Evolutionary conservation across 2,329 filamentous ascomycete genomes (phyloP), one percentile per base, ranked within the genome.

Genomic region (Diaporthe velutina): DNA sequence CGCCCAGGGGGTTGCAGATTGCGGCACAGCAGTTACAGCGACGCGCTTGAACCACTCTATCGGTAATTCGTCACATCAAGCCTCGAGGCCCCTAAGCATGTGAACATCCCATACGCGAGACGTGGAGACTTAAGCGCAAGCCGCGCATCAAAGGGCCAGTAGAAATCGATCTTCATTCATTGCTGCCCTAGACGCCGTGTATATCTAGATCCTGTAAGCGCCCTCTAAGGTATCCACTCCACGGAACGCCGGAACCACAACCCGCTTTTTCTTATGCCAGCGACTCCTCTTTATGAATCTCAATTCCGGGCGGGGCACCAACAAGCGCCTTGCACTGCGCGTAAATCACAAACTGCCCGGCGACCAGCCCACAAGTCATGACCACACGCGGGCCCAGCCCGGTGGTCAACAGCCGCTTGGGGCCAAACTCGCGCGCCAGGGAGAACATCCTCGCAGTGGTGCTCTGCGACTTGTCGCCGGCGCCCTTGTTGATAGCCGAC

Each of bases 401-500:
- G 0, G 86, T 83, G 10, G 86, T 75, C 40, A 90, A 78, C 76
- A 90, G 76, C 12, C 87, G 81, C 79, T 84, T 86, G 4, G 87
- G 87, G 0, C 88, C 88, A 71, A 89, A 89, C 79, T 89, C 87
- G 33, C 80, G 78, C 1, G 88, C 88, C 28, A 90, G 85, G 74
- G 87, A 83, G 79, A 88, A 86, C 87, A 89, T 89, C 70, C 87
- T 82, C 75, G 83, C 84, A n/a, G 87, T 86, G 25, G 85, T 84
- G 58, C 86, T 81, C 80, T 89, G 88, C 4, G 80, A 83, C 22
- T 81, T 82, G 78, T 89, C 86, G 1, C 88, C 88, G 0, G 86
- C 86, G 73, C 88, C 88, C 81, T 89, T 89, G 82, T 90, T 90
- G 78, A 89, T 89, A 71, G 88, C 88, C 0, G 87, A 89, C 33